Evolutionary conservation across 2,329 filamentous ascomycete genomes (phyloP), one percentile per base, ranked within the genome.

Genomic region (Mycogone perniciosa): DNA sequence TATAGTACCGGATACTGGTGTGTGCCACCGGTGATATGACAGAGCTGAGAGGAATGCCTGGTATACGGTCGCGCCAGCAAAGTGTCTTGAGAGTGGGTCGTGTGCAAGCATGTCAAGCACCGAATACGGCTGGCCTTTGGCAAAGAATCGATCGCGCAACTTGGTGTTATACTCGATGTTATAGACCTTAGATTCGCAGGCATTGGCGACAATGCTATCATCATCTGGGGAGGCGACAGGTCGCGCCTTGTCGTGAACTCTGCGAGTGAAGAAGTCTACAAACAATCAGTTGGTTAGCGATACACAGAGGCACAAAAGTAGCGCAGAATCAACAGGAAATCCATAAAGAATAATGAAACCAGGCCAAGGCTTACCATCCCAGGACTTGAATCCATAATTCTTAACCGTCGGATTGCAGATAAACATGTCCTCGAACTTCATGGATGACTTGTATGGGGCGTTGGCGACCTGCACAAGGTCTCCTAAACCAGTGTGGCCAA

Each of bases 1-100:
- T 11, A 88, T 67, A 5, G 64, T 81, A 1, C 85, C 85, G 5
- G 71, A 76, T 0, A 88, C 76, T n/a, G 85, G 85, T 0, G 79
- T 65, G 66, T 88, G 84, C 85, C 85, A 88, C 29, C 85, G 76
- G 64, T 88, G 85, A 63, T 89, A 88, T 40, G 78, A 83, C 47
- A 86, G 67, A 0, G 82, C 79, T 6, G 76, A 82, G 3, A 89
- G 68, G 61, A 86, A 88, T 0, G 84, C 85, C 60, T 89, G 85
- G 64, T 88, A 88, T 30, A 88, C 71, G 0, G 81, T 86, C 1
- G 80, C 85, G 5, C 79, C 79, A 0, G 71, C 75, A 56, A 88
- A 88, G 1, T 78, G 60, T 6, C 69, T 57, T 0, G 79, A 70
- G 1, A 80, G 63, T 0, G 70, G 60, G 57, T 85, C 80, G 57